Evolutionary conservation across 2,329 filamentous ascomycete genomes (phyloP), one percentile per base, ranked within the genome.

Genomic region (Hypoxylon rubiginosum): DNA sequence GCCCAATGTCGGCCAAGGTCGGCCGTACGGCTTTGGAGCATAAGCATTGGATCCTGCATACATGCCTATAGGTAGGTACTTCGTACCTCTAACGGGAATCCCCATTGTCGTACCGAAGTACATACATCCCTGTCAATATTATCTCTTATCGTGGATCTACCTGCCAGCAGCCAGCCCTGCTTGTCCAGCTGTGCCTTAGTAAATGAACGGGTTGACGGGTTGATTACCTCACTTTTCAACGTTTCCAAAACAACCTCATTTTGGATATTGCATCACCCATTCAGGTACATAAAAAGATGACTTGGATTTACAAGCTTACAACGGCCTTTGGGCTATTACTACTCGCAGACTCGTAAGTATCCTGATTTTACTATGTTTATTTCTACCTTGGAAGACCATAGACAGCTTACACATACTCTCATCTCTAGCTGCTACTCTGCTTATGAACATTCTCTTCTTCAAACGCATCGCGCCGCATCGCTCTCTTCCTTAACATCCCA

Each of bases 351-450:
- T 92, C 94, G 95, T 97, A 90, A 80, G 92, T 78, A 53, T 41
- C 62, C 36, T 51, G 32, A 39, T 53, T 21, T 55, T 9, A 45
- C 39, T 19, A 52, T 17, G 9, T 21, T 28, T 30, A 11, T 7
- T 9, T 39, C 21, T 24, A 24, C 39, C 26, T 36, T 39, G 17
- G 4, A 24, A 24, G 32, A 36, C 11, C 17, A 24, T 43, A 11
- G 41, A 45, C 49, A 62, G 34, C 58, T 71, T 36, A 71, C 58
- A 46, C 49, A 41, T 65, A 69, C 53, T 67, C 50, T 24, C 63
- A 51, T 56, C 39, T 62, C 58, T 77, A 99, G 96, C 69, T 97
- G 94, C 82, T 99, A 98, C 82, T 99, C 96, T 55, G 94, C 94
- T 50, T 92, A 97, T 80, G 96, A 99, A 82, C 92, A 97, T 82